Percentiles rank a stretch among this genome's conserved stretches.
Evolutionary conservation across 805 yeast species (phyloP).

Genomic region (Zygosaccharomyces pseudorouxii): DNA sequence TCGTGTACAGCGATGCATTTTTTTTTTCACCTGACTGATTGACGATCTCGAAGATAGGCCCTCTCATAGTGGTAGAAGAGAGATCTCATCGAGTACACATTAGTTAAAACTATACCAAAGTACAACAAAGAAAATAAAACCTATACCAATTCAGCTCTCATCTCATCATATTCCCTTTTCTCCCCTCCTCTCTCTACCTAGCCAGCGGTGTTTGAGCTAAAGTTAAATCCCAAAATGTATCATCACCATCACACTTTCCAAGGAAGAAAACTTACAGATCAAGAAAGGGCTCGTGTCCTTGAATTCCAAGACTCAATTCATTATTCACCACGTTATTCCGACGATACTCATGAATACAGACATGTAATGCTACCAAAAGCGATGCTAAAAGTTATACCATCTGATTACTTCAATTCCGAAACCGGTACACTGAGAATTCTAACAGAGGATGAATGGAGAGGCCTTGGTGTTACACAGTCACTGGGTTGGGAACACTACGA

Average conservation of each 20-base stretch:
- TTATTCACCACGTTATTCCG: slow-evolving; percentile 87
- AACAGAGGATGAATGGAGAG: slow-evolving; percentile 97
- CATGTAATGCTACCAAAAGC: slow-evolving; percentile 97
- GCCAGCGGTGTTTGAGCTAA: background rate
- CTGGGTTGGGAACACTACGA: slow-evolving; percentile 98
- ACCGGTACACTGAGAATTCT: slow-evolving; percentile 90
- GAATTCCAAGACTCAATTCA: slow-evolving; percentile 93
- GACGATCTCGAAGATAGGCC: background rate
- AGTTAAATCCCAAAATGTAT: slow-evolving; percentile 18
- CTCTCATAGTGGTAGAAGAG: background rate
- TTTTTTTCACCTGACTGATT: background rate
- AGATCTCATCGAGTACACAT: background rate
- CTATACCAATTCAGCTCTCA: background rate
- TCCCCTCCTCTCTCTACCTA: no score
- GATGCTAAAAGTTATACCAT: slow-evolving; percentile 89
- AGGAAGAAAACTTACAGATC: slow-evolving; percentile 67
- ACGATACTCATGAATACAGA: slow-evolving; percentile 86
- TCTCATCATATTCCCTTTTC: no score
- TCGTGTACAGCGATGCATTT: background rate
- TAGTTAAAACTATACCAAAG: background rate
- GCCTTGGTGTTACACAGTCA: slow-evolving; percentile 94
- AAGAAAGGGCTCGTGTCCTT: slow-evolving; percentile 78
- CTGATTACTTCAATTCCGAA: slow-evolving; percentile 88
- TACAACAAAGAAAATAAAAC: background rate
- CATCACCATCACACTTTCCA: slow-evolving; percentile 35